phyloP scores from a whole-genome alignment of 768 basidiomycete genomes.

The Agrocybe praecox region DNA sequence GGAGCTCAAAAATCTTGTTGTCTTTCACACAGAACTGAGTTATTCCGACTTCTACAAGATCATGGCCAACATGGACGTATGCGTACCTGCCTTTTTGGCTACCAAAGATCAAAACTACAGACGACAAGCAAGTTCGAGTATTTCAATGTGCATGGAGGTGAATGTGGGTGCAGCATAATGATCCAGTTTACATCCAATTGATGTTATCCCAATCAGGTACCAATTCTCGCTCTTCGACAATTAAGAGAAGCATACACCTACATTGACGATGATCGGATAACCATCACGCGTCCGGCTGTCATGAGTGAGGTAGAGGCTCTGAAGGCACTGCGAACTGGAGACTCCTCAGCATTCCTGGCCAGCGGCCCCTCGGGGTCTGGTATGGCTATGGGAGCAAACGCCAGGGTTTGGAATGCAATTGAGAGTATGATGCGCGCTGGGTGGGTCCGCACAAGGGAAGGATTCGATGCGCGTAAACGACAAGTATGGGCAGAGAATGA shows the following conservation, averaged over 20 bases:
- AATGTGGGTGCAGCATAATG: conserved; percentile 3
- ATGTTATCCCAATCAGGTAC: background rate
- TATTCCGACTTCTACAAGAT: conserved; percentile 9
- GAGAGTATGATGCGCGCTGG: conserved; percentile 8
- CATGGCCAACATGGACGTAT: conserved; percentile 12
- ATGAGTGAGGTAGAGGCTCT: conserved; percentile 15
- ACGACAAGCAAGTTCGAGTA: conserved; percentile 13
- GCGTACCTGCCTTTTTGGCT: conserved; percentile 10
- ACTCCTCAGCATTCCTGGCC: background rate
- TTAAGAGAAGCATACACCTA: conserved; percentile 1
- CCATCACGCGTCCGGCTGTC: conserved; percentile 9
- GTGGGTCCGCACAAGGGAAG: conserved; percentile 4
- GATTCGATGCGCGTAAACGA: conserved; percentile 1
- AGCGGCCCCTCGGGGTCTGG: conserved; percentile 1
- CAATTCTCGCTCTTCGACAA: background rate
- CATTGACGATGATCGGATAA: conserved; percentile 12
- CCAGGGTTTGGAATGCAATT: conserved; percentile 2
- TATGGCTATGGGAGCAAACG: background rate
- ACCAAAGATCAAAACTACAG: conserved; percentile 5
- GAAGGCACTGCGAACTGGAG: conserved; percentile 7
- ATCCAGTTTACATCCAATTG: background rate
- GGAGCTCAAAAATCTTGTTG: conserved; percentile 9
- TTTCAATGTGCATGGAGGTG: conserved; percentile 13
- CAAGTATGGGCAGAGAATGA: conserved; percentile 10
- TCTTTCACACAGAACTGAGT: conserved; percentile 9